Base-by-base conservation (phyloP, 495 filamentous ascomycete genomes). In the Apiosordaria backusii region DNA sequence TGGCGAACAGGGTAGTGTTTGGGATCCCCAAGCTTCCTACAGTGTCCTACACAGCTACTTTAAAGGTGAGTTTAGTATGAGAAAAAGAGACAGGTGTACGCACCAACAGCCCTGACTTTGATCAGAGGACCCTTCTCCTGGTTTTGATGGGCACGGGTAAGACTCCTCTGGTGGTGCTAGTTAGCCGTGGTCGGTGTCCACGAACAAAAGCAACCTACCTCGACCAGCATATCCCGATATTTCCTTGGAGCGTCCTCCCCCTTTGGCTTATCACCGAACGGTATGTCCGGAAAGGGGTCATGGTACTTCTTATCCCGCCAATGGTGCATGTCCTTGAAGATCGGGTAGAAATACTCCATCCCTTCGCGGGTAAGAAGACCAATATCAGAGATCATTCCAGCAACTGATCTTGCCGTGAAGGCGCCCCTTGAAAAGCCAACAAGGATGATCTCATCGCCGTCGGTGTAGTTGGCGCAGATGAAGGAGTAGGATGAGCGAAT, bases 401-500 rank as follows among this genome's bases (percentile, higher is more conserved):
- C 84, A 55, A 91, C 85, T 35, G 82, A 84, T 62, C 89, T 81
- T 1, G 87, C 88, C 0, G 89, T 91, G 69, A 88, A 92, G n/a
- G 89, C 88, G 9, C 89, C 88, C 3, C 89, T 82, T 25, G 88
- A 90, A 76, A 91, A 92, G 9, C 89, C 89, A 24, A 90, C 66
- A 24, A 92, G 79, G 62, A 90, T 80, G 54, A 91, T 90, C 67
- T 91, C 87, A 70, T 91, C 89, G 13, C 86, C 84, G 22, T 84
- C 82, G 27, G 82, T 75, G 67, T 86, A 90, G 77, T 92, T 92
- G 54, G 85, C 84, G 23, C 83, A 83, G 18, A 91, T 72, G 69
- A 90, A 91, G 5, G 83, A 80, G 72, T 92, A 92, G 0, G 83
- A 85, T 69, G 88, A 86, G 23, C 87, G 80, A 57, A 92, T 85